Evolutionary conservation across 495 filamentous ascomycete species (phyloP), one percentile per base, ranked within the genome.

Genomic region (Aspergillus ostianus): DNA sequence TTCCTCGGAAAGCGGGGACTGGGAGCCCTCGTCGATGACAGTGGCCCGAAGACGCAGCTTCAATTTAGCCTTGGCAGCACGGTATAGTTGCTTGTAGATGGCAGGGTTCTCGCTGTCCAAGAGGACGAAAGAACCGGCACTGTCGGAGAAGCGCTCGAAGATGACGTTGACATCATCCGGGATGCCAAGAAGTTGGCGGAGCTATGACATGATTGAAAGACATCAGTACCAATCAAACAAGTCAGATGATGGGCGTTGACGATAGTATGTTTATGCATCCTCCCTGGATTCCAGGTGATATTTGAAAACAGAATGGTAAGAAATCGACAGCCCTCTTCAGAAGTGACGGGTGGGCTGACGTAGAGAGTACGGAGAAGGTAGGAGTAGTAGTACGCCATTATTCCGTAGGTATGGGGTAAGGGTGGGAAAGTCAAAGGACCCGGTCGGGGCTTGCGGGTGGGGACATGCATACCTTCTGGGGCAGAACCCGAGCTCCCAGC

Each of bases 111-210:
- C 77, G 51, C 84, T 79, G 73, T 98, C 90, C 47, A 99, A 85
- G 9, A 79, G 80, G 61, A 97, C 80, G 74, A 88, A 97, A 63
- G 86, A 80, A 27, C 80, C 86, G 60, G 92, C 91, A 68, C 92
- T 97, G 71, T 99, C 94, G 57, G 95, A 98, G 76, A 92, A 99
- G 49, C 94, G 90, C 81, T 99, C 94, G 67, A 98, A 87, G 64
- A 90, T 70, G 70, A 90, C 85, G 52, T 85, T 77, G 56, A 85
- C 81, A 64, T 85, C 83, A 10, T 79, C 68, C n/a, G 87, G 82
- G 67, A 98, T 86, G 55, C 75, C 73, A 45, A 98, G 85, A 27
- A 90, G 80, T 57, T 73, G 72, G 62, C 90, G 90, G 58, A 98
- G 84, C 94, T 98, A 70, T 58, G 55, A 20, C 47, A 54, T 41